phyloP scores from a whole-genome alignment of 2,329 filamentous ascomycete species.

The Nigrograna mackinnonii region DNA sequence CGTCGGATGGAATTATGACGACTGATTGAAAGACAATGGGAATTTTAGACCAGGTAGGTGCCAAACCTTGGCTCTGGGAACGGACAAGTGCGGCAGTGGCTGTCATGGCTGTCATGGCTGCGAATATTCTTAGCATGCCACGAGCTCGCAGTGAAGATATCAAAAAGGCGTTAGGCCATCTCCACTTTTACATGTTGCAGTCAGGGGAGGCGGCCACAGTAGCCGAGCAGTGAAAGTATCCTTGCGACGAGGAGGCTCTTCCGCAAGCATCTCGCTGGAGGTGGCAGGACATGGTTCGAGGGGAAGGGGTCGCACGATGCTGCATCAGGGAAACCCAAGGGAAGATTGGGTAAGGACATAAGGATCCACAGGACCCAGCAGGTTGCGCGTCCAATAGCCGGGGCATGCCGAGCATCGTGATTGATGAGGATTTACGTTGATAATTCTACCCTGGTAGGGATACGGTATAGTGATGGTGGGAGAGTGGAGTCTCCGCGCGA shows the following conservation, averaged over 20 bases:
- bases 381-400: slow-evolving; percentile 32
- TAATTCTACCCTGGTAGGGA: too few relatives aligned
- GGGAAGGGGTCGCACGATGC: too few relatives aligned
- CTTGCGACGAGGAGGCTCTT: too few relatives aligned
- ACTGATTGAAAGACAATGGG: slow-evolving; percentile 15
- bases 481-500: too few relatives aligned
- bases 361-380: slow-evolving; percentile 29
- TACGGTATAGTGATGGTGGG: too few relatives aligned
- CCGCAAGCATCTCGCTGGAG: neutral
- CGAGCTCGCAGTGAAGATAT: neutral
- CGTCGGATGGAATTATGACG: slow-evolving; percentile 16
- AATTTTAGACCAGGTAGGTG: neutral
- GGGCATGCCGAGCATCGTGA: slow-evolving; percentile 21
- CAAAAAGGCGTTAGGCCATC: neutral
- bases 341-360: slow-evolving; percentile 37
- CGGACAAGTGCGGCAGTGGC: slow-evolving; percentile 28
- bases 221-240: too few relatives aligned
- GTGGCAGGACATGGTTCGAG: too few relatives aligned
- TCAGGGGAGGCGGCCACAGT: neutral
- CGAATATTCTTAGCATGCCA: slow-evolving; percentile 19
- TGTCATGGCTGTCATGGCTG: slow-evolving; percentile 14
- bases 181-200: neutral
- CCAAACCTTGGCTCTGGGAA: slow-evolving; percentile 13
- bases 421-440: too few relatives aligned
- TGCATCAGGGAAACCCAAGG: slow-evolving; percentile 36